Percentiles rank a stretch among this genome's conserved stretches.
Conservation (phyloP, 495 filamentous ascomycete species). For the Podospora pseudoanserina region DNA sequence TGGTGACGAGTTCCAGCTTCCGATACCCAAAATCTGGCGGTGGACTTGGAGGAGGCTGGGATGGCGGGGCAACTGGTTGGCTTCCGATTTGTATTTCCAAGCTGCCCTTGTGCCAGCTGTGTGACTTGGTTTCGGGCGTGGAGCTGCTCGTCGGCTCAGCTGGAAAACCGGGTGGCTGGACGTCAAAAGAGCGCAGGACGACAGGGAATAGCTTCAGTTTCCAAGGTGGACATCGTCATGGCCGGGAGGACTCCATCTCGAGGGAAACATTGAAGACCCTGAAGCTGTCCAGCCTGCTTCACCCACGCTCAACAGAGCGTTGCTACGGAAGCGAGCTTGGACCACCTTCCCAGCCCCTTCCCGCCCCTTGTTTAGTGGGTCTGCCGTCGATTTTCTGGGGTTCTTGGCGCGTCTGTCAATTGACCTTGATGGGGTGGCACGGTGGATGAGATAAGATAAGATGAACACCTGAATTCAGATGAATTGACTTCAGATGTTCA, state of each 20-base stretch:
- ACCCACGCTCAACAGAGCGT: background rate
- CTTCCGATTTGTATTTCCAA: background rate
- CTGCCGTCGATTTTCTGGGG: background rate
- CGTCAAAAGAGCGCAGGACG: background rate
- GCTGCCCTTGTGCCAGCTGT: background rate
- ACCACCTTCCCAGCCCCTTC: background rate
- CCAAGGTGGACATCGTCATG: background rate
- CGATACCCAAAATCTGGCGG: slow-evolving; percentile 4
- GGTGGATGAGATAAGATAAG: background rate
- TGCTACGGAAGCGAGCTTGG: slow-evolving; percentile 5
- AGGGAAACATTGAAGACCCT: background rate
- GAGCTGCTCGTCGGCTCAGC: background rate
- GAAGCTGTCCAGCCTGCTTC: background rate
- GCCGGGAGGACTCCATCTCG: background rate
- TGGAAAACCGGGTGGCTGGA: background rate
- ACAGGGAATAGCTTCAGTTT: background rate
- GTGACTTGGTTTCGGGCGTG: background rate
- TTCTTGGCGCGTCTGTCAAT: background rate
- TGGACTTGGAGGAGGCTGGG: background rate
- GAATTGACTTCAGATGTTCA: background rate
- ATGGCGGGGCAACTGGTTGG: slow-evolving; percentile 16
- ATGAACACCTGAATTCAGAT: background rate
- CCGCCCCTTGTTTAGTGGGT: background rate
- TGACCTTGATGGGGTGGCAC: background rate
- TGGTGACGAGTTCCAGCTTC: background rate